These are phyloP conservation scores for Exophiala sp. DNA, from an alignment of 2,329 filamentous ascomycete genomes.

Conservation along the genomic window DNA sequence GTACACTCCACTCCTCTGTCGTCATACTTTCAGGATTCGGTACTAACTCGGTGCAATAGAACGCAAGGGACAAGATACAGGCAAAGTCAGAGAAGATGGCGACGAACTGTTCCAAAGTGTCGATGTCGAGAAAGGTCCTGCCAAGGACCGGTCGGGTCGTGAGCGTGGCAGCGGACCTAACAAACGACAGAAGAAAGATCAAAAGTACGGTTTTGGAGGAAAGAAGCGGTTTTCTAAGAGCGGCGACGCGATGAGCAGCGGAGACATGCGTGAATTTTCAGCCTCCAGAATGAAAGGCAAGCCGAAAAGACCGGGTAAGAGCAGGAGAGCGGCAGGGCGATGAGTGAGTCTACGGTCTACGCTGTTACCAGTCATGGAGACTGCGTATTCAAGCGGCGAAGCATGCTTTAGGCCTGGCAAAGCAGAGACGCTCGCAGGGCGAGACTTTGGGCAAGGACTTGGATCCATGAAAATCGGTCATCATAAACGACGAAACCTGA, in stretches of 20 bases:
- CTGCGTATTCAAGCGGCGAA: not conserved
- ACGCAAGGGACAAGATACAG: conserved; percentile 68
- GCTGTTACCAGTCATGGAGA: too few species aligned
- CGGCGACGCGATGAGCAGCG: conserved; percentile 77
- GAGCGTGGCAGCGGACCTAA: conserved; percentile 37
- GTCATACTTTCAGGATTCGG: not conserved
- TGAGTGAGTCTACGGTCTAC: not conserved
- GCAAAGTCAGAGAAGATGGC: conserved; percentile 73
- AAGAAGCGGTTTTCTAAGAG: conserved; percentile 93
- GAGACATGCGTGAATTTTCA: conserved; percentile 77
- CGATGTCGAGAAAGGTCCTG: conserved; percentile 42
- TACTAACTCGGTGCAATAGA: conserved; percentile 52
- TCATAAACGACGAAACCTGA: too few species aligned
- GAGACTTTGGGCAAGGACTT: not conserved
- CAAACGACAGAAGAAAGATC: conserved; percentile 91
- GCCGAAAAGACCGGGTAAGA: conserved; percentile 51
- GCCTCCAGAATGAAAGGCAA: conserved; percentile 70
- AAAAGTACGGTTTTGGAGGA: conserved; percentile 91
- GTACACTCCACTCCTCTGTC: conserved; percentile 36
- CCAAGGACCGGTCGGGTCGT: conserved; percentile 35
- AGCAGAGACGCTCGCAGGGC: not conserved
- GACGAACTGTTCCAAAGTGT: conserved; percentile 56
- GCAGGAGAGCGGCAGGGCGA: conserved; percentile 38
- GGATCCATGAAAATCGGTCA: not conserved
- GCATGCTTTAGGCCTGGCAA: too few species aligned